Percentiles rank a stretch among this genome's conserved stretches.
Evolutionary conservation across 108 stramenopile species (phyloP).

Genomic region (Asterionellopsis glacialis): DNA sequence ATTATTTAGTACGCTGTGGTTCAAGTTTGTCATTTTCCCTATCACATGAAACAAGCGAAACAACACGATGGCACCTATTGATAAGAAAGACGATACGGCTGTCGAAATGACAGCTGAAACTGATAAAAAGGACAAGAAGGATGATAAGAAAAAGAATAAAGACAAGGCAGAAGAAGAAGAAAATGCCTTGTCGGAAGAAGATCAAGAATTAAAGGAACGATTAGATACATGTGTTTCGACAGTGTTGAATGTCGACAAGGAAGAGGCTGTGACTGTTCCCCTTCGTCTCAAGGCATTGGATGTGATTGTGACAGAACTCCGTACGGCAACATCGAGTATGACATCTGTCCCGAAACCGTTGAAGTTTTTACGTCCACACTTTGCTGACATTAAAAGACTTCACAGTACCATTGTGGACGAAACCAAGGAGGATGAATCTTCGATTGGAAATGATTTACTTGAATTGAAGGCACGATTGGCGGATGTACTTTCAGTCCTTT

Average conservation of each 20-base stretch:
- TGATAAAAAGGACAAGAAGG: constrained; percentile 26
- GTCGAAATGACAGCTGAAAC: constrained; percentile 1
- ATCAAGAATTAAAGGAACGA: constrained; percentile 79
- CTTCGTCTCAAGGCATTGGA: constrained; percentile 83
- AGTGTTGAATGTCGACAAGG: constrained; percentile 57
- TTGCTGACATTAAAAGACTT: constrained; percentile 78
- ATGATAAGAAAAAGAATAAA: constrained; percentile 24
- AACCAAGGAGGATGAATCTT: neutral
- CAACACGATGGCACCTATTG: neutral
- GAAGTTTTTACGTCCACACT: constrained; percentile 97
- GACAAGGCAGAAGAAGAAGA: constrained; percentile 23
- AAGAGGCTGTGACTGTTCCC: constrained; percentile 62
- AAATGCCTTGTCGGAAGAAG: constrained; percentile 74
- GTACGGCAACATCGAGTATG: constrained; percentile 93
- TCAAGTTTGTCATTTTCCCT: too few species aligned
- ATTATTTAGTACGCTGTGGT: too few species aligned
- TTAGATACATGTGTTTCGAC: constrained; percentile 86
- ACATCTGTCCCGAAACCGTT: constrained; percentile 98
- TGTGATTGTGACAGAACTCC: constrained; percentile 86
- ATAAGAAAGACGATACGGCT: constrained; percentile 1
- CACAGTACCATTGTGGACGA: constrained; percentile 27
- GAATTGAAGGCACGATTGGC: constrained; percentile 80
- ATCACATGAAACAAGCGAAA: neutral
- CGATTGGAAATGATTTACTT: constrained; percentile 31
- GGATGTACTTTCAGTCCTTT: constrained; percentile 95